phyloP scores from a whole-genome alignment of 257 asterid genomes.

The Anisodus tanguticus region DNA sequence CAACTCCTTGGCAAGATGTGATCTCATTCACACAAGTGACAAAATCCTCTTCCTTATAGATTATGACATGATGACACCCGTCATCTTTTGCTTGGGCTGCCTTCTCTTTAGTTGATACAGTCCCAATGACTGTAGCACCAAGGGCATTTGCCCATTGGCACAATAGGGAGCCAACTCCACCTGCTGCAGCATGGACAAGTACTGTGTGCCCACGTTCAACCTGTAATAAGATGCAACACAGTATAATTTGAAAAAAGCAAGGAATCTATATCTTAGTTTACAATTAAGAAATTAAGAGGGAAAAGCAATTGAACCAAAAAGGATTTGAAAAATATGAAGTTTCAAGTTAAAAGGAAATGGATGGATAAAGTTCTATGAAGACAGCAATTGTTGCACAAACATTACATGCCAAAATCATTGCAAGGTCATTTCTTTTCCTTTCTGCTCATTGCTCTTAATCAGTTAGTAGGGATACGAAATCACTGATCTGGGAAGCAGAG shows the following conservation, averaged over 20 bases:
- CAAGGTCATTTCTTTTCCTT: neutral
- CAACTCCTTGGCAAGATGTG: slow-evolving; percentile 92
- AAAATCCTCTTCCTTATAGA: slow-evolving; percentile 81
- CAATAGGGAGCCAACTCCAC: slow-evolving; percentile 93
- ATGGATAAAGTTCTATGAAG: neutral
- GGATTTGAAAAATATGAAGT: neutral
- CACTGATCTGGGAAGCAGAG: neutral
- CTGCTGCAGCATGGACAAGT: slow-evolving; percentile 97
- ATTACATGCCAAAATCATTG: slow-evolving; percentile 5
- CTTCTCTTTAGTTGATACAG: slow-evolving; percentile 88
- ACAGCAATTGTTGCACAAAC: neutral
- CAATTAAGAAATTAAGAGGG: neutral
- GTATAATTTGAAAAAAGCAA: slow-evolving; percentile 16
- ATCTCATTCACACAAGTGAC: slow-evolving; percentile 83
- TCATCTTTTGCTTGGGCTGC: slow-evolving; percentile 91
- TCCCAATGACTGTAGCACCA: slow-evolving; percentile 95
- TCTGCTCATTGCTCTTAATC: no score
- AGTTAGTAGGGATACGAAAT: no score
- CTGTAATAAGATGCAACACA: slow-evolving; percentile 42
- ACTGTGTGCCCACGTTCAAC: slow-evolving; percentile 86
- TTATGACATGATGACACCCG: slow-evolving; percentile 88
- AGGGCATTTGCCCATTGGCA: slow-evolving; percentile 97
- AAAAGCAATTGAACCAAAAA: neutral
- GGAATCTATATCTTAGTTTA: neutral
- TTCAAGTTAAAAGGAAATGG: neutral